phyloP scores from a whole-genome alignment of 2,329 filamentous ascomycete species.

The Trichoderma hamatum region DNA sequence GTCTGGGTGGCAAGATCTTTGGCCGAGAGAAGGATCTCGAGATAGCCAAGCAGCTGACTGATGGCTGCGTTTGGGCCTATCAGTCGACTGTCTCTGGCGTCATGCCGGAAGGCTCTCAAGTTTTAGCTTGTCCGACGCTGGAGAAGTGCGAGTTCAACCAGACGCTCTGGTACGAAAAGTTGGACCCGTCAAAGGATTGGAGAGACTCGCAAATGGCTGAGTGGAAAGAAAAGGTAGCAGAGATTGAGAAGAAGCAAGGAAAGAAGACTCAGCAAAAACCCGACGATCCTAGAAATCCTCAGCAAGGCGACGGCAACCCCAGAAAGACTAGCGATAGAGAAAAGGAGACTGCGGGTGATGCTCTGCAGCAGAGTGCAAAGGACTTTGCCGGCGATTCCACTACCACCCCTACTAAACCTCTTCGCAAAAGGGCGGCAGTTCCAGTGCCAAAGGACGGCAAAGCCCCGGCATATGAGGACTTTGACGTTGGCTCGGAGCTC shows the following conservation, averaged over 20 bases:
- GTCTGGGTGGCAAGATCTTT: constrained; percentile 65
- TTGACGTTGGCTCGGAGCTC: constrained; percentile 37
- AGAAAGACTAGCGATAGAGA: constrained; percentile 15
- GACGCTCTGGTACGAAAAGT: constrained; percentile 51
- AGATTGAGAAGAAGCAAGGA: constrained; percentile 33
- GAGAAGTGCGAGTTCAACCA: constrained; percentile 56
- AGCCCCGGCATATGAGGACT: constrained; percentile 30
- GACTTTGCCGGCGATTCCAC: background rate
- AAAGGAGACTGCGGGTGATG: constrained; percentile 9
- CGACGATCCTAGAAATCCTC: constrained; percentile 5
- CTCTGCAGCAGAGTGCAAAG: constrained; percentile 13
- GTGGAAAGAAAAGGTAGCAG: constrained; percentile 49
- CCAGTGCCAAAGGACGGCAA: constrained; percentile 27
- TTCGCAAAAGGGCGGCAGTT: constrained; percentile 30
- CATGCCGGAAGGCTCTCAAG: constrained; percentile 61
- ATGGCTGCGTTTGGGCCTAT: constrained; percentile 73
- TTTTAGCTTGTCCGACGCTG: constrained; percentile 51
- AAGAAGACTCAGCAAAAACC: constrained; percentile 13
- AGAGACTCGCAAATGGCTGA: constrained; percentile 48
- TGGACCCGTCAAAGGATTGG: constrained; percentile 51
- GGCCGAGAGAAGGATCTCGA: constrained; percentile 62
- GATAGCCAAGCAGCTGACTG: constrained; percentile 63
- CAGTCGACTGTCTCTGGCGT: constrained; percentile 61
- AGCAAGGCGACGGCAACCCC: background rate
- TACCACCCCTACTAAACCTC: background rate